These are phyloP conservation scores for Mycena metata DNA, from an alignment of 768 basidiomycete genomes.

Conservation along the genomic window DNA sequence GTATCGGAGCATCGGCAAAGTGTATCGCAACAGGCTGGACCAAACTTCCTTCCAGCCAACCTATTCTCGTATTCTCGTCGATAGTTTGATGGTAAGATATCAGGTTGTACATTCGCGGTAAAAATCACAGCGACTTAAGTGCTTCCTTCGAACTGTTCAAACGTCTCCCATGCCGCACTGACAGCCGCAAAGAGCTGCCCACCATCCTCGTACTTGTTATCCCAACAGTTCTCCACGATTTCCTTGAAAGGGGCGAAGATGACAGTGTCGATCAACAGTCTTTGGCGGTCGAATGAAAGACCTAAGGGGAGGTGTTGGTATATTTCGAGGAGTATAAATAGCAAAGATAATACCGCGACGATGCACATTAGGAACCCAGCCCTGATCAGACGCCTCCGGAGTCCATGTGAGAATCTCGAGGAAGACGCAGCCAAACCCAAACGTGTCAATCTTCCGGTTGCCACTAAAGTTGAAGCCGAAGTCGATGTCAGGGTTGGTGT, in stretches of 20 bases:
- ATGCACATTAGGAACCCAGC: background rate
- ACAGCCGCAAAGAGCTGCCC: background rate
- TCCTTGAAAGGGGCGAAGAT: slow-evolving; percentile 1
- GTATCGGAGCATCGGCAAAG: too few species aligned
- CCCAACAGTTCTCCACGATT: slow-evolving; percentile 20
- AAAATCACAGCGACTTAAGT: too few species aligned
- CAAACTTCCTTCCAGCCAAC: too few species aligned
- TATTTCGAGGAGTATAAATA: background rate
- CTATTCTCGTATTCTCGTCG: too few species aligned
- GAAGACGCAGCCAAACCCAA: slow-evolving; percentile 24
- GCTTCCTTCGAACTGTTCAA: background rate
- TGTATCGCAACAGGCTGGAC: too few species aligned
- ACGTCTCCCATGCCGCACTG: background rate
- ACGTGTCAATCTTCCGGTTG: background rate
- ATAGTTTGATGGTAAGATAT: too few species aligned
- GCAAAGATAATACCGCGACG: slow-evolving; percentile 1
- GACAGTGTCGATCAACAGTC: slow-evolving; percentile 12
- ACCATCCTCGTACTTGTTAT: background rate
- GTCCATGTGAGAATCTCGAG: slow-evolving; percentile 22
- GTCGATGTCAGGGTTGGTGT: background rate
- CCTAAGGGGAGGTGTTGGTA: background rate
- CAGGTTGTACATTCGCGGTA: too few species aligned
- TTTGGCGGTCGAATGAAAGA: background rate
- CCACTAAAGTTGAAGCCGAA: background rate
- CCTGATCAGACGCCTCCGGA: background rate